Percentiles rank a stretch among this genome's conserved stretches.
Conservation (phyloP, 73 alveolate genomes). For the Paramecium sonneborni region DNA sequence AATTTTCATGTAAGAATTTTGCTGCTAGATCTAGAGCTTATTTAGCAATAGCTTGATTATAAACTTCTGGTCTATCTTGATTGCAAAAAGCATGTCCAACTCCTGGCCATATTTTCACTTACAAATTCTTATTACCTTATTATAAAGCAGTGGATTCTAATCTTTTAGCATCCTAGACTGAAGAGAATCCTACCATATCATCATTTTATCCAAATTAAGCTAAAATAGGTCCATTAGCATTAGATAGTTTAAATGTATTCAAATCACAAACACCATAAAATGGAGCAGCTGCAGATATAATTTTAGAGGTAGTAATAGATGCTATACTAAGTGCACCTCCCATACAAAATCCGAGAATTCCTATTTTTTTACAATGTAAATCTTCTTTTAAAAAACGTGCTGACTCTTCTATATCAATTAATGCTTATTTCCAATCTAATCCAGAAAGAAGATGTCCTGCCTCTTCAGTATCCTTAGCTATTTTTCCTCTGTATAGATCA, state of each 20-base stretch:
- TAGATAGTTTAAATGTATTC: background rate
- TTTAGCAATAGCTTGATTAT: background rate
- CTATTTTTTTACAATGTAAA: background rate
- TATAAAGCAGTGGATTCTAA: background rate
- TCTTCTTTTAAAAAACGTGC: background rate
- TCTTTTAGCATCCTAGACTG: constrained; percentile 29
- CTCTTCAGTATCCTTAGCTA: constrained; percentile 38
- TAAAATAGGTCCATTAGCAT: constrained; percentile 45
- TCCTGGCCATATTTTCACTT: constrained; percentile 11
- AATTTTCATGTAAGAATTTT: background rate
- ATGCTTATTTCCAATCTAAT: constrained; percentile 10
- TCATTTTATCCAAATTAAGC: constrained; percentile 65
- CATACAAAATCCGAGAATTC: constrained; percentile 60
- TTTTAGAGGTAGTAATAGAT: background rate
- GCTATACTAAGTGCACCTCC: constrained; percentile 67
- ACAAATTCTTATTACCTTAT: background rate
- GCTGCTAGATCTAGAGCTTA: background rate
- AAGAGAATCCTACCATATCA: constrained; percentile 46
- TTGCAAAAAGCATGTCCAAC: constrained; percentile 20
- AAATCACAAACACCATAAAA: constrained; percentile 61
- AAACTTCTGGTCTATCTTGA: constrained; percentile 17
- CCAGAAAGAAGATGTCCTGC: constrained; percentile 40
- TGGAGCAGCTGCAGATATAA: constrained; percentile 60
- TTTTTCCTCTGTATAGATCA: constrained; percentile 6
- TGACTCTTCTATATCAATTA: background rate